Base-by-base conservation (phyloP, 2,329 filamentous ascomycete genomes). In the Colletotrichum sp. region DNA sequence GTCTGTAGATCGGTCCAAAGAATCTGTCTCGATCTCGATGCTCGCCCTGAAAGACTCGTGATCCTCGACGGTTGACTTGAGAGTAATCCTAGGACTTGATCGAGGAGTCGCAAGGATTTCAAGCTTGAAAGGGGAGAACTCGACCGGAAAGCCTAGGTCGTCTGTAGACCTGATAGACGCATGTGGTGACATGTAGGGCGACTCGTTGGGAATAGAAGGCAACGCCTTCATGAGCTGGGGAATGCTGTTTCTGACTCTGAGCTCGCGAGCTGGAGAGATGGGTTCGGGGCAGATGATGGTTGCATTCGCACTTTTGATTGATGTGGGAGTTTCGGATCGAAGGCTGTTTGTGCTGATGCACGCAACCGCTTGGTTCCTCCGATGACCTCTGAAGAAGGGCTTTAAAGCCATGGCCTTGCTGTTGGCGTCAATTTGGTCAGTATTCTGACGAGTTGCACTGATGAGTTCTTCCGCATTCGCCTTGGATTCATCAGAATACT, bases 191-290 rank as follows among this genome's bases (percentile, higher is more conserved):
- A 12, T 30, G n/a, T 8, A 12, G 1, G 13, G 10, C 13, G 74
- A 74, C 39, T 83, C 81, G 6, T 80, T 80, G 5, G 89, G 88
- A 9, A 90, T 78, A 16, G 87, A 83, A 16, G 89, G 89, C 57
- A 90, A 78, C 26, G 87, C 86, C 79, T 91, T 90, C 88, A 90
- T 90, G 16, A 90, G 81, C 55, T 86, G 86, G 8, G 89, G 87
- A 68, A 89, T 88, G 77, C 87, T 90, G 77, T 87, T 88, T 73
- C 88, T 88, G 52, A 88, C 82, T 68, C 84, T 87, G 21, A 89
- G 82, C 77, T 87, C 83, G 32, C 84, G 84, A 39, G 82, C 83
- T 39, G 88, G 87, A 18, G 88, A 90, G 5, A 89, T 86, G 16
- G 88, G 88, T 62, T 87, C 85, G n/a, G 88, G 88, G 6, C 86